Conservation (phyloP, 768 basidiomycete genomes). For the Pholiota microspora region DNA sequence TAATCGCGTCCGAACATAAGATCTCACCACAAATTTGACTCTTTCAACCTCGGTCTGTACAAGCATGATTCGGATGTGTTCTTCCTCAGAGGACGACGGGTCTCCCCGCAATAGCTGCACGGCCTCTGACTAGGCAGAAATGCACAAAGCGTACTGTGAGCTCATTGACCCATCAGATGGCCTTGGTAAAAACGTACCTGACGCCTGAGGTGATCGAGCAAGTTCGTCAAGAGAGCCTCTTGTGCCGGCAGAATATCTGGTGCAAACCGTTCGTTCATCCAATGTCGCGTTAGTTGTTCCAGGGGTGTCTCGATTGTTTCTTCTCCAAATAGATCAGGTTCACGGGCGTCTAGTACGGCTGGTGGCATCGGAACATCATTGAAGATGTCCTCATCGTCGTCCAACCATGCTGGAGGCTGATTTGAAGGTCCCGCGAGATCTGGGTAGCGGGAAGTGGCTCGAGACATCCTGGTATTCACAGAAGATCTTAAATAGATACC, state of each 20-base stretch:
- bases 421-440: slow-evolving; percentile 14
- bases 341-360: slow-evolving; percentile 12
- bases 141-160: slow-evolving; percentile 8
- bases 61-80: slow-evolving; percentile 90
- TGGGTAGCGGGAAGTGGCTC: slow-evolving; percentile 26
- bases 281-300: slow-evolving; percentile 71
- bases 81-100: slow-evolving; percentile 84
- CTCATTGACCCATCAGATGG: not conserved
- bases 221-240: slow-evolving; percentile 58
- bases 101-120: slow-evolving; percentile 78
- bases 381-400: slow-evolving; percentile 30
- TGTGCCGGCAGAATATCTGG: slow-evolving; percentile 78
- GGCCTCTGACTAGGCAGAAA: slow-evolving; percentile 60
- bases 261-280: slow-evolving; percentile 83
- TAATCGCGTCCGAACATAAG: slow-evolving; percentile 83
- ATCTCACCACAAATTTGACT: slow-evolving; percentile 88
- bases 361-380: slow-evolving; percentile 25
- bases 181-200: slow-evolving; percentile 56
- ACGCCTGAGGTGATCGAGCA: slow-evolving; percentile 76
- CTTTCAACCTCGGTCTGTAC: slow-evolving; percentile 94
- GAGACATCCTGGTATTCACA: slow-evolving; percentile 28
- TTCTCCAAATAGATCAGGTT: slow-evolving; percentile 16
- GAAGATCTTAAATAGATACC: not conserved
- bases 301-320: slow-evolving; percentile 53
- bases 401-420: slow-evolving; percentile 5